Conservation (phyloP, 2,329 filamentous ascomycete genomes). For the Phialocephala sp. region DNA sequence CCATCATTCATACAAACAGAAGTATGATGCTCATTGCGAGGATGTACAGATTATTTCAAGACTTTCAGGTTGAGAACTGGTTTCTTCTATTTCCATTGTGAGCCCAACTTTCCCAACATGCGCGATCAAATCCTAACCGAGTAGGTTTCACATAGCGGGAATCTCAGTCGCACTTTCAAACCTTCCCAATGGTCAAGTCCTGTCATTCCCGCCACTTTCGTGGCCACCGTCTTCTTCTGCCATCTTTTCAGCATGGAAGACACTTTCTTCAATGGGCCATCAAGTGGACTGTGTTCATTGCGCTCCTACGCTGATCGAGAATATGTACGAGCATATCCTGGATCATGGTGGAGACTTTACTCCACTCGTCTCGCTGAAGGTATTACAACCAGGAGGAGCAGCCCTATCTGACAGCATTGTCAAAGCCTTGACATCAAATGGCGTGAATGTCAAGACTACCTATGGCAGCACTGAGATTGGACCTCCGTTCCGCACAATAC, state of each 20-base stretch:
- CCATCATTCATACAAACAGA: conserved; percentile 42
- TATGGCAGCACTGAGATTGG: conserved; percentile 45
- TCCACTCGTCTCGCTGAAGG: conserved; percentile 38
- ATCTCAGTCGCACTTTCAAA: conserved; percentile 41
- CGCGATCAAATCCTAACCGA: conserved; percentile 11
- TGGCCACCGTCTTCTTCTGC: conserved; percentile 41
- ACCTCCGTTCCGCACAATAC: conserved; percentile 42
- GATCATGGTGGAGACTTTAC: conserved; percentile 37
- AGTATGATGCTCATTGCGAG: conserved; percentile 45
- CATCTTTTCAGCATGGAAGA: conserved; percentile 39
- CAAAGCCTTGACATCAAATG: conserved; percentile 34
- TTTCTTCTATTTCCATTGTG: conserved; percentile 44
- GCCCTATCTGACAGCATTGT: conserved; percentile 38
- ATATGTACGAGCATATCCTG: conserved; percentile 41
- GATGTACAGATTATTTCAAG: conserved; percentile 43
- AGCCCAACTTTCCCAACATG: conserved; percentile 10
- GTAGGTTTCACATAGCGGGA: conserved; percentile 42
- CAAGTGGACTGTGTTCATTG: conserved; percentile 42
- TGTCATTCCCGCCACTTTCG: conserved; percentile 41
- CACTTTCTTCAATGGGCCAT: conserved; percentile 35
- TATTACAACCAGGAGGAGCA: conserved; percentile 44
- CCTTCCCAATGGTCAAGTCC: conserved; percentile 42
- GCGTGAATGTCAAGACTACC: conserved; percentile 44
- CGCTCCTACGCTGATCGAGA: conserved; percentile 42
- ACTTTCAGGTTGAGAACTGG: conserved; percentile 43